These are phyloP conservation scores for Fraxinus pennsylvanica DNA, from an alignment of 257 asterid species.

Conservation along the genomic window DNA sequence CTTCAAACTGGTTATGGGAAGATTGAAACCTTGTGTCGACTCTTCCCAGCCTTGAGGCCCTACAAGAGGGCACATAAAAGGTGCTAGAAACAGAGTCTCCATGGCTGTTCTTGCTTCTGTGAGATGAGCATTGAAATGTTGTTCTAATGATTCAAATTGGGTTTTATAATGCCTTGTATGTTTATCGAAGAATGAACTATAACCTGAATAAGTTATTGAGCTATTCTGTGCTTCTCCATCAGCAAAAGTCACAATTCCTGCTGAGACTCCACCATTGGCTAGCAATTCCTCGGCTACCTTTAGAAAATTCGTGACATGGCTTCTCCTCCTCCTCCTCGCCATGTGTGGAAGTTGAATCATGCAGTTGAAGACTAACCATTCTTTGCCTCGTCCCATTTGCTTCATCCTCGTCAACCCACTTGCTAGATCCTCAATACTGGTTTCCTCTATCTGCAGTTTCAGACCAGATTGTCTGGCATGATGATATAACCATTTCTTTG, in stretches of 20 bases:
- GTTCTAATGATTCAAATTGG: slow-evolving; percentile 60
- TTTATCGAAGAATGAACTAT: slow-evolving; percentile 43
- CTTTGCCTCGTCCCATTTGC: slow-evolving; percentile 29
- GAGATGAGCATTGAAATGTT: slow-evolving; percentile 54
- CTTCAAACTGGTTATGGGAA: slow-evolving; percentile 18
- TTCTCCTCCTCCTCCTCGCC: slow-evolving; percentile 49
- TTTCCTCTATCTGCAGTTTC: slow-evolving; percentile 48
- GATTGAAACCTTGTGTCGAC: not conserved
- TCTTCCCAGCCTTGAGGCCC: slow-evolving; percentile 63
- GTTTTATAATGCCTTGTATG: slow-evolving; percentile 47
- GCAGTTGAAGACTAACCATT: slow-evolving; percentile 69
- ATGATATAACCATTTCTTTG: slow-evolving; percentile 44
- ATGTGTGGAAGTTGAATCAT: slow-evolving; percentile 74
- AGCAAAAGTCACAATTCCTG: slow-evolving; percentile 56
- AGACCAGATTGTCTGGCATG: slow-evolving; percentile 48
- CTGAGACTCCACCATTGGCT: slow-evolving; percentile 16
- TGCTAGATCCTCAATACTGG: slow-evolving; percentile 31
- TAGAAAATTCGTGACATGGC: slow-evolving; percentile 40
- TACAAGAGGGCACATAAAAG: slow-evolving; percentile 44
- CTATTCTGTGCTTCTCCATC: slow-evolving; percentile 58
- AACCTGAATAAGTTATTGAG: slow-evolving; percentile 22
- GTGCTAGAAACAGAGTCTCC: slow-evolving; percentile 64
- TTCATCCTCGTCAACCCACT: slow-evolving; percentile 39
- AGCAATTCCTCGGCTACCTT: slow-evolving; percentile 42
- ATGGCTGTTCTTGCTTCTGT: slow-evolving; percentile 67